Evolutionary conservation across 257 asterid species (phyloP), one percentile per base, ranked within the genome.

Genomic region (Gentiana macrophylla): DNA sequence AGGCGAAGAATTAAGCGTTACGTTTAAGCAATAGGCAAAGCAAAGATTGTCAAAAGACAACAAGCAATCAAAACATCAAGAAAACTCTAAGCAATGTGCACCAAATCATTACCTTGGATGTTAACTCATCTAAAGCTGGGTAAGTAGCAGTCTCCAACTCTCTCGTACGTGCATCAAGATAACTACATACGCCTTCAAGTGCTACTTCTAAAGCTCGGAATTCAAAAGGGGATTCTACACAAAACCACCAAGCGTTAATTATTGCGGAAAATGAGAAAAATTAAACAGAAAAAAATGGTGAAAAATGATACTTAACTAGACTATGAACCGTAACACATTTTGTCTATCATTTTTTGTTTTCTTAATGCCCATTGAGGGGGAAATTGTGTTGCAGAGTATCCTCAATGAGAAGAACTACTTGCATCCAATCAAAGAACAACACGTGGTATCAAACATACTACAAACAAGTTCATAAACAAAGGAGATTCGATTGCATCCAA

Each of bases 141-240:
- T 91, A 91, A 67, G 96, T 89, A 68, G 77, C 85, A 63, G 78
- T 72, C 79, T 91, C 98, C 72, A 86, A 67, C 33, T 91, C 95
- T 64, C 87, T 67, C 36, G 95, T 81, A 24, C 82, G 89, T 3
- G 89, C 75, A 67, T 86, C 98, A 50, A 91, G 94, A 62, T 75
- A 80, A 54, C 79, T 86, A 56, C 96, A 91, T 13, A 91, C 70
- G 35, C 89, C 94, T 80, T 90, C 96, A 63, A 91, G 74, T 13
- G 83, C 92, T 50, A 91, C 96, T 79, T 91, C 98, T 24, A 91
- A 56, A n/a, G 95, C 98, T 32, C 91, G 86, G 59, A 91, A 86
- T 56, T 91, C 92, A 65, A 84, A 91, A 0, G 98, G 95, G 56
- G 82, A 86, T 45, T 86, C 97, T 86, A 58, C 67, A 73, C 15